These are phyloP conservation scores for Plantago elongata DNA, from an alignment of 257 asterid genomes.

Conservation along the genomic window DNA sequence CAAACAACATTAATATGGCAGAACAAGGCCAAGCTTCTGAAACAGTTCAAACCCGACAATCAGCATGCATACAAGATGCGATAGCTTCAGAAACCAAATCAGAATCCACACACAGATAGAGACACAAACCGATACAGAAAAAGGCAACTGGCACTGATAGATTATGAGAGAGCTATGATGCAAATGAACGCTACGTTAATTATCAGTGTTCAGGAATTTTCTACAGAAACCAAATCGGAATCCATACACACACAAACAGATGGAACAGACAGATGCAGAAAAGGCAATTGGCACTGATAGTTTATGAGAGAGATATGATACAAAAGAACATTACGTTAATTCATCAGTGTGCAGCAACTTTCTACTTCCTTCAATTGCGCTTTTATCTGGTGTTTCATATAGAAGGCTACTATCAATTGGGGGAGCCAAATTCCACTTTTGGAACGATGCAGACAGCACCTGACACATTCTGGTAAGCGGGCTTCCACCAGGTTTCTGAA, in stretches of 20 bases:
- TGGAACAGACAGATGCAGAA: too few species aligned
- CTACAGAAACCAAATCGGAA: slow-evolving; percentile 29
- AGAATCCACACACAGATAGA: too few species aligned
- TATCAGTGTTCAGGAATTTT: slow-evolving; percentile 74
- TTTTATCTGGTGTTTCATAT: slow-evolving; percentile 67
- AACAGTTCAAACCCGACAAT: too few species aligned
- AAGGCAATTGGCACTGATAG: not conserved
- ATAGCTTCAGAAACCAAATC: too few species aligned
- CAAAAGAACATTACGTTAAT: slow-evolving; percentile 36
- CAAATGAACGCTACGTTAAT: slow-evolving; percentile 36
- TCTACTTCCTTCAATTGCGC: slow-evolving; percentile 89
- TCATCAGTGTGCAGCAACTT: slow-evolving; percentile 84
- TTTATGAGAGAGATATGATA: slow-evolving; percentile 4
- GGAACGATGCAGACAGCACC: slow-evolving; percentile 76
- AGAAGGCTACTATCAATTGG: slow-evolving; percentile 72
- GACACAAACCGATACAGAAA: too few species aligned
- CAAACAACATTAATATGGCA: too few species aligned
- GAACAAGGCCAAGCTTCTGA: too few species aligned
- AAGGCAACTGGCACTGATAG: not conserved
- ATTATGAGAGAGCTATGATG: slow-evolving; percentile 2
- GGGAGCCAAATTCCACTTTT: slow-evolving; percentile 50
- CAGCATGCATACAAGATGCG: too few species aligned
- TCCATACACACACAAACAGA: too few species aligned
- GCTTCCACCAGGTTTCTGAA: slow-evolving; percentile 98
- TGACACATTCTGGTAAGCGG: slow-evolving; percentile 93